These are phyloP conservation scores for Penicillium sp. DNA, from an alignment of 2,329 filamentous ascomycete genomes.

Conservation along the genomic window DNA sequence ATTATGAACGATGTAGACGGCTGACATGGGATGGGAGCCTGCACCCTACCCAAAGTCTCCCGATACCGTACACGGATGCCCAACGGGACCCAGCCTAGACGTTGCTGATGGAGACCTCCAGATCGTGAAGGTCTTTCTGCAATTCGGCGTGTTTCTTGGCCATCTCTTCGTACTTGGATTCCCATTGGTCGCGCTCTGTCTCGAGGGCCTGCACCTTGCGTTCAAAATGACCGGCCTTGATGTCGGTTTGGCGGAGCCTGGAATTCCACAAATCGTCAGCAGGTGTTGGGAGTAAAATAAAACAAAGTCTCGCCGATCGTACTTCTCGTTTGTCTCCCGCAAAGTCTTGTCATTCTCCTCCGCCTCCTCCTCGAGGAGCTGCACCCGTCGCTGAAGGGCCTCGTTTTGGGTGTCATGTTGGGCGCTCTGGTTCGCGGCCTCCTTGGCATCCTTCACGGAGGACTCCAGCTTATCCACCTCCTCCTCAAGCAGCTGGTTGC, in stretches of 20 bases:
- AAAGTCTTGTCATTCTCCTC: conserved; percentile 95
- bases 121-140: conserved; percentile 86
- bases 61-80: conserved; percentile 29
- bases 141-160: conserved; percentile 74
- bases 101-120: conserved; percentile 86
- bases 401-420: conserved; percentile 86
- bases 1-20: conserved; percentile 25
- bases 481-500: conserved; percentile 80
- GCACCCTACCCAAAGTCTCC: conserved; percentile 26
- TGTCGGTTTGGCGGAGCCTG: conserved; percentile 96
- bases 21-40: conserved; percentile 22
- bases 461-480: conserved; percentile 91
- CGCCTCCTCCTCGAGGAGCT: conserved; percentile 95
- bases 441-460: conserved; percentile 80
- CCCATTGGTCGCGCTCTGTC: conserved; percentile 85
- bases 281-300: conserved; percentile 1
- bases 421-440: conserved; percentile 71
- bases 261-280: conserved; percentile 19
- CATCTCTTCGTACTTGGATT: conserved; percentile 97
- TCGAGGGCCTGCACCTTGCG: conserved; percentile 98
- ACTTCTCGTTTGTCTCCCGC: conserved; percentile 98
- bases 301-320: conserved; percentile 40
- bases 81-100: conserved; percentile 56
- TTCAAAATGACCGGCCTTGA: conserved; percentile 98
- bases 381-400: conserved; percentile 80